Evolutionary conservation across 2,329 filamentous ascomycete genomes (phyloP).

Genomic region (Rutstroemia sp.): DNA sequence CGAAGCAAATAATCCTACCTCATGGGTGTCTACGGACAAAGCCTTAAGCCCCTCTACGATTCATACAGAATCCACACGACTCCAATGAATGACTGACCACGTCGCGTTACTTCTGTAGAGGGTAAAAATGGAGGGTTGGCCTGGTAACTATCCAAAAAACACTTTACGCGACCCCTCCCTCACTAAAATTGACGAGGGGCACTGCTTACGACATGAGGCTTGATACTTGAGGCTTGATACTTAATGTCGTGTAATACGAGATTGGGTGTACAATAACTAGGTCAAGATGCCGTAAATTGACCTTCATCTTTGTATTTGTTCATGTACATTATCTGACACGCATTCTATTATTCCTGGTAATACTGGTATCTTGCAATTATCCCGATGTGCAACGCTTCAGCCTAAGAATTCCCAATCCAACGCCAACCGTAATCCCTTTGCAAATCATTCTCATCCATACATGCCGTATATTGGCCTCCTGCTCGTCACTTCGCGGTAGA

Average conservation of each 20-base stretch:
- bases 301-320: neutral
- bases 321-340: neutral
- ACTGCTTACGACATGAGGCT: too few relatives aligned
- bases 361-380: neutral
- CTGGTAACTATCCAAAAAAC: conserved; percentile 6
- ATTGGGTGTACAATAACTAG: too few relatives aligned
- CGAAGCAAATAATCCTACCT: neutral
- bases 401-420: neutral
- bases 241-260: too few relatives aligned
- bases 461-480: too few relatives aligned
- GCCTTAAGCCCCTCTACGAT: neutral
- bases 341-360: neutral
- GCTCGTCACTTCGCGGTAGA: neutral
- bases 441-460: neutral
- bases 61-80: neutral
- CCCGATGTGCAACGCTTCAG: neutral
- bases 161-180: conserved; percentile 2
- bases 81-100: neutral
- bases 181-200: neutral
- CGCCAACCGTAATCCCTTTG: neutral
- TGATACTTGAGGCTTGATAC: too few relatives aligned
- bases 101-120: neutral
- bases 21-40: conserved; percentile 1
- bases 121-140: conserved; percentile 2
- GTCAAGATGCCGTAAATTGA: too few relatives aligned